Evolutionary conservation across 2,329 filamentous ascomycete genomes (phyloP).

Genomic region (Hymenoscyphus scutula): DNA sequence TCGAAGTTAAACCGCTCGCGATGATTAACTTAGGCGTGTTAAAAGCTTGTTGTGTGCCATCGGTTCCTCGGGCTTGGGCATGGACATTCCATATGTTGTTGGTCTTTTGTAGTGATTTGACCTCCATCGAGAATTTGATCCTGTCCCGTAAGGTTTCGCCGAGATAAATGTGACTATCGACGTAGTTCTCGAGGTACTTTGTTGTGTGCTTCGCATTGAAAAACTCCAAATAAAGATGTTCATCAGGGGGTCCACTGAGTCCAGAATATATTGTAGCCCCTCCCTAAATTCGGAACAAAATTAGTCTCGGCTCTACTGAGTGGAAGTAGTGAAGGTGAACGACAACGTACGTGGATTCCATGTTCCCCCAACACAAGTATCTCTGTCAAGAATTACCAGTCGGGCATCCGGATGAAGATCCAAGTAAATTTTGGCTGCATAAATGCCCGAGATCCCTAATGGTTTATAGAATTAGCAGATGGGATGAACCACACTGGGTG

Average conservation of each 20-base stretch:
- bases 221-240: constrained; percentile 27
- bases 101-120: constrained; percentile 27
- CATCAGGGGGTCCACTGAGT: constrained; percentile 35
- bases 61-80: background rate
- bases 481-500: background rate
- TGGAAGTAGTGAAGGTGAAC: background rate
- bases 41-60: background rate
- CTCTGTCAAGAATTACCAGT: constrained; percentile 16
- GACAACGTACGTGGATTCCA: constrained; percentile 14
- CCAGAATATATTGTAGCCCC: constrained; percentile 34
- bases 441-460: constrained; percentile 17
- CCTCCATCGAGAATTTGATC: constrained; percentile 26
- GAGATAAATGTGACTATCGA: constrained; percentile 18
- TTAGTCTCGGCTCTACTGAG: constrained; percentile 5
- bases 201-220: constrained; percentile 34
- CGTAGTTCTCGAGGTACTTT: constrained; percentile 30
- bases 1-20: constrained; percentile 19
- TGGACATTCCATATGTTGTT: constrained; percentile 19
- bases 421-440: constrained; percentile 13
- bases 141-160: constrained; percentile 25
- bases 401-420: constrained; percentile 10
- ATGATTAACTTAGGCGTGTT: constrained; percentile 15
- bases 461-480: background rate
- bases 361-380: constrained; percentile 15
- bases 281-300: constrained; percentile 12